Conservation (phyloP, 306 rosid genomes). For the Cicer chorassanicum region DNA sequence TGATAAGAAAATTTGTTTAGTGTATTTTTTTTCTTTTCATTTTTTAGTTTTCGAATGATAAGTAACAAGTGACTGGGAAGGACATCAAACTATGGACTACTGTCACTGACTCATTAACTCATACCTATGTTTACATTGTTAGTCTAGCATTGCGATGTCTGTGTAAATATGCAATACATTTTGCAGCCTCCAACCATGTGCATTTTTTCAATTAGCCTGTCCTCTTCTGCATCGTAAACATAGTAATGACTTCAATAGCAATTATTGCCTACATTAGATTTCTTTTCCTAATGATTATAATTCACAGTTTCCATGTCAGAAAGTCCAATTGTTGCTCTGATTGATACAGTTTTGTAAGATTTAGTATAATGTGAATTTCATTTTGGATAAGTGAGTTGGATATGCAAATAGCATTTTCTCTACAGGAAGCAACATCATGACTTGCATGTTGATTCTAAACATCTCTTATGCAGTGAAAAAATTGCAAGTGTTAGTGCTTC, state of each 20-base stretch:
- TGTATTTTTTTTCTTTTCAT: not conserved
- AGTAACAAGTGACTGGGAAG: constrained; percentile 13
- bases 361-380: constrained; percentile 6
- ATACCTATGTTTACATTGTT: constrained; percentile 12
- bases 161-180: constrained; percentile 21
- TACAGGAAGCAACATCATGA: not conserved
- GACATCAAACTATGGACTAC: not conserved
- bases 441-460: not conserved
- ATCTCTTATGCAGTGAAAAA: not conserved
- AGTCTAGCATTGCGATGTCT: constrained; percentile 3
- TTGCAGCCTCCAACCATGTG: constrained; percentile 17
- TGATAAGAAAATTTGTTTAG: not conserved
- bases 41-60: not conserved
- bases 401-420: not conserved
- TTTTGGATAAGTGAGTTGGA: constrained; percentile 26
- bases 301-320: constrained; percentile 21
- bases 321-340: constrained; percentile 14
- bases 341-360: constrained; percentile 3
- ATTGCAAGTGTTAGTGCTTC: constrained; percentile 18
- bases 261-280: not conserved
- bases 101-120: not conserved
- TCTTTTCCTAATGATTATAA: constrained; percentile 18
- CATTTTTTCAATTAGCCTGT: constrained; percentile 5
- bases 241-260: constrained; percentile 23
- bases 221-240: constrained; percentile 24